Evolutionary conservation across 306 rosid genomes (phyloP).

Genomic region (Lupinus albus): DNA sequence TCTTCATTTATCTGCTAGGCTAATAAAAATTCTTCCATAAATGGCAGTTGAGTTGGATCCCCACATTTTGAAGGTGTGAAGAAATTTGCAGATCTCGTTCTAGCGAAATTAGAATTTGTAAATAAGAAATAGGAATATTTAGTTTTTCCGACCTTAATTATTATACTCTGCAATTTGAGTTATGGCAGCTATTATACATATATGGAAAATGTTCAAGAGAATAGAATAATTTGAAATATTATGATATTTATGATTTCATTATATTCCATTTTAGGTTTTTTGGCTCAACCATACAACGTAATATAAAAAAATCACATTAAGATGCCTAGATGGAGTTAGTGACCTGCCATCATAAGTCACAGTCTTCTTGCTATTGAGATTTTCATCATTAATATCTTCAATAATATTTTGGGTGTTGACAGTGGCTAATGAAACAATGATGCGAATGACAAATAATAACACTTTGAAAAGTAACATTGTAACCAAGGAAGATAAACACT

Average conservation of each 20-base stretch:
- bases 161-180: conserved; percentile 44
- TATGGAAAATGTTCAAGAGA: conserved; percentile 49
- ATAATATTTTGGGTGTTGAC: not conserved
- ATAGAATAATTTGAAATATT: conserved; percentile 42
- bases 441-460: conserved; percentile 15
- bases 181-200: conserved; percentile 58
- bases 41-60: conserved; percentile 47
- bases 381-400: no score
- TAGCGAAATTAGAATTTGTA: conserved; percentile 60
- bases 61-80: conserved; percentile 60
- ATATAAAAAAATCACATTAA: no score
- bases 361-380: not conserved
- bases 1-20: not conserved
- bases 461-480: conserved; percentile 27
- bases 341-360: conserved; percentile 50
- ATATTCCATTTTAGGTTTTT: no score
- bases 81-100: conserved; percentile 54
- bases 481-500: conserved; percentile 3
- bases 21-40: not conserved
- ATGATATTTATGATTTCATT: conserved; percentile 30
- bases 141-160: conserved; percentile 33
- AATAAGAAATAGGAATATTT: conserved; percentile 68
- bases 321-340: no score
- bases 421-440: conserved; percentile 1
- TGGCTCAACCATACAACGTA: no score